Evolutionary conservation across 495 filamentous ascomycete species (phyloP).

Genomic region (Penicillium canescens): DNA sequence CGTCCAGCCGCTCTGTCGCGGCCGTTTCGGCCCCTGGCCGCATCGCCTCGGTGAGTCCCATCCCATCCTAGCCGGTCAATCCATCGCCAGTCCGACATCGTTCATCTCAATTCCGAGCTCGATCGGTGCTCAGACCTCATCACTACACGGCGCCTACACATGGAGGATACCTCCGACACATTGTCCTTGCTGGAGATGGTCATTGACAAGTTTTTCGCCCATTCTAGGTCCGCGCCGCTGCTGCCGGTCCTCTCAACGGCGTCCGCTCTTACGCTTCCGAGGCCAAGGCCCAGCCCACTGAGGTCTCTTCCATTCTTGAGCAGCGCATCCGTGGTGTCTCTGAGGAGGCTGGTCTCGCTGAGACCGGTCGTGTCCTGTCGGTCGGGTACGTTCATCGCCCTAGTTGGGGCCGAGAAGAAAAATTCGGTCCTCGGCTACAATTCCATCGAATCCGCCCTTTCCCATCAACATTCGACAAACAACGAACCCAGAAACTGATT

Average conservation of each 20-base stretch:
- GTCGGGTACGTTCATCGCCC: slow-evolving; percentile 79
- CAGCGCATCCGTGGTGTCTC: slow-evolving; percentile 97
- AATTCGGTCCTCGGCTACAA: slow-evolving; percentile 35
- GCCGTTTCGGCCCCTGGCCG: slow-evolving; percentile 88
- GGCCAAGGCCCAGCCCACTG: slow-evolving; percentile 92
- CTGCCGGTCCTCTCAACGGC: slow-evolving; percentile 71
- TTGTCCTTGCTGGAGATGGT: slow-evolving; percentile 28
- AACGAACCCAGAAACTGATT: slow-evolving; percentile 21
- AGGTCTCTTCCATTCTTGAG: slow-evolving; percentile 98
- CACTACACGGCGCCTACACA: slow-evolving; percentile 23
- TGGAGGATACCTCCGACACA: slow-evolving; percentile 26
- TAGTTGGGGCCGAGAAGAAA: slow-evolving; percentile 29
- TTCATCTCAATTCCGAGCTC: slow-evolving; percentile 43
- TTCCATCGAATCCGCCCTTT: slow-evolving; percentile 28
- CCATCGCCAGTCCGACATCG: slow-evolving; percentile 29
- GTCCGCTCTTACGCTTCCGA: slow-evolving; percentile 88
- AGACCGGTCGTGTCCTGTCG: slow-evolving; percentile 98
- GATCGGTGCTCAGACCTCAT: slow-evolving; percentile 37
- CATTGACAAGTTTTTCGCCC: slow-evolving; percentile 50
- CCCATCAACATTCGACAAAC: slow-evolving; percentile 8
- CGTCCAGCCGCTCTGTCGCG: slow-evolving; percentile 90
- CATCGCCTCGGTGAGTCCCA: slow-evolving; percentile 83
- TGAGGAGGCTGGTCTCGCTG: slow-evolving; percentile 93
- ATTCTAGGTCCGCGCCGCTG: slow-evolving; percentile 78
- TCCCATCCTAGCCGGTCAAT: slow-evolving; percentile 38